These are phyloP conservation scores for Verticillium longisporum DNA, from an alignment of 2,329 filamentous ascomycete genomes.

Conservation along the genomic window DNA sequence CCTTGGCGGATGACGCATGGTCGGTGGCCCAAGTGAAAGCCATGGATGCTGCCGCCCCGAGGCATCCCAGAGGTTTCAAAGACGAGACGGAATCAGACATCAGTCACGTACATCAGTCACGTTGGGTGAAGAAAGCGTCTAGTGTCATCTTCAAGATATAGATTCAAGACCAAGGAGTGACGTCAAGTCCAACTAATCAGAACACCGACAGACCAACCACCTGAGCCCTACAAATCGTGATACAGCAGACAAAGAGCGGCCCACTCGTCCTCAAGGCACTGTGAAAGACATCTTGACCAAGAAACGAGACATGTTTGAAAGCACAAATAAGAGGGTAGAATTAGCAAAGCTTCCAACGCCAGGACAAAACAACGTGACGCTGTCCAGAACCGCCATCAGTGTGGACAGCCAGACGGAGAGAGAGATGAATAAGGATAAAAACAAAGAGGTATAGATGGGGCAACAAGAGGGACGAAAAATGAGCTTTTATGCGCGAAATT, in stretches of 20 bases:
- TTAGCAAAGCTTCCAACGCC: not conserved
- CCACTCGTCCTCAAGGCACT: not conserved
- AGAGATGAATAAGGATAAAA: not conserved
- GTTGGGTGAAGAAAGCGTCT: not conserved
- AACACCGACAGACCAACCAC: not conserved
- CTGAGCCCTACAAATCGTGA: not conserved
- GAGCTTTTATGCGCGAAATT: not conserved
- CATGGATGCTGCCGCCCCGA: no score
- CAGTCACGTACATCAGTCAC: no score
- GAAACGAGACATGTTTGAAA: not conserved
- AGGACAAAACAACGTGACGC: not conserved
- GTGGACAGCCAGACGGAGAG: slow-evolving; percentile 1
- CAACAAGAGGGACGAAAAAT: not conserved
- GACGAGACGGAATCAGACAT: no score
- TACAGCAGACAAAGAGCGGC: not conserved
- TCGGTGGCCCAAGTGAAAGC: not conserved
- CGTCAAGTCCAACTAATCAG: not conserved
- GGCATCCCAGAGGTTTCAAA: no score
- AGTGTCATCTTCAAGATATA: not conserved
- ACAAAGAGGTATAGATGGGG: not conserved
- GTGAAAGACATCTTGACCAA: not conserved
- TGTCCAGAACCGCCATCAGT: not conserved
- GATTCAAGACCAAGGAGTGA: not conserved
- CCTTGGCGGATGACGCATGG: not conserved
- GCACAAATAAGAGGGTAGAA: not conserved